Base-by-base conservation (phyloP, 75 land plant genomes). In the Ceratopteris richardii region DNA sequence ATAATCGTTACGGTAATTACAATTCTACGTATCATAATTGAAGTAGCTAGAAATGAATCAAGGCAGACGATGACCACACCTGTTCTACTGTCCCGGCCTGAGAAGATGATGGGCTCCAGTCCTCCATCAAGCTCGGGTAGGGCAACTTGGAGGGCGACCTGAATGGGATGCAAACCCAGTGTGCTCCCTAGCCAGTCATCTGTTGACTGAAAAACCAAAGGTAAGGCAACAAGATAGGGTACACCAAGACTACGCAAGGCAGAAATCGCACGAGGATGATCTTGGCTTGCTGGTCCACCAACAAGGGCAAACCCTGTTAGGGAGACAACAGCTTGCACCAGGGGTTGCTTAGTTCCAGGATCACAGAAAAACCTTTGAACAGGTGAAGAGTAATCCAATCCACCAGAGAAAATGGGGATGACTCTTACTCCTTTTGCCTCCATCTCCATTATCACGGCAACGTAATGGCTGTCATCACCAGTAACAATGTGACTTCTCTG, bases 51-150 rank as follows among this genome's bases (percentile, higher is more conserved):
- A n/a, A n/a, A n/a, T n/a, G n/a, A n/a, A n/a, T n/a, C n/a, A n/a
- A n/a, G n/a, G n/a, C n/a, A n/a, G n/a, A n/a, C n/a, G 36, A 20
- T 1, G 44, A 65, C 60, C 74, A 74, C 57, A 66, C 99, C 99
- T 60, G 99, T 90, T 71, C 84, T 69, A 0, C 86, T 79, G 56
- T 95, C 99, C 12, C 99, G 85, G 14, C 99, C 99, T 10, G 99
- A 74, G 58, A 95, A 95, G 25, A 95, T 92, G 46, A 95, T 95
- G 14, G 99, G 99, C 79, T 95, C 99, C 80, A 95, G 73, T 19
- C 97, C 99, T 42, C 99, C 99, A 67, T 95, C 99, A 20, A 95
- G 79, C 75, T 95, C 99, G 20, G 99, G 99, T 1, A 95, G 77
- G 24, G 99, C 96, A 43, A 95, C 99, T 62, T 95, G 99, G 59